Base-by-base conservation (phyloP, 164 flowering plant species). In the Sextonia rubra region DNA sequence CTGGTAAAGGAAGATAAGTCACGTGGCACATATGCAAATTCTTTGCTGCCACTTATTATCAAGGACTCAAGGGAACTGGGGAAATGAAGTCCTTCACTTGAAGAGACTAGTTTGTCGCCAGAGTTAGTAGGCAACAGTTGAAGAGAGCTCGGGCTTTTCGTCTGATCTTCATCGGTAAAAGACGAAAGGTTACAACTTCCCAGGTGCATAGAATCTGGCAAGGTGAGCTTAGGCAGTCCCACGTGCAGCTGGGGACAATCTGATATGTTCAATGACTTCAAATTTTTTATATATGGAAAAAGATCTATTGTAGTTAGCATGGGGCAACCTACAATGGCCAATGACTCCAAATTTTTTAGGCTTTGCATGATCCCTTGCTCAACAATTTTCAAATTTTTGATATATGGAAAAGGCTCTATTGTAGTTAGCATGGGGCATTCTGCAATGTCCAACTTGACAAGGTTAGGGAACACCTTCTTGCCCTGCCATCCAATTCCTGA, bases 41-140 rank as follows among this genome's bases (percentile, higher is more conserved):
- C 17, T 15, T 14, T 9, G 37, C 71, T 48, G 0, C 18, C 7
- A 0, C 1, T 24, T 15, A 76, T 72, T 60, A 29, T 60, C 64
- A 79, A 44, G 15, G 0, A 12, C 66, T 60, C 29, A 47, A 75
- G 71, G 20, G 29, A 6, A 0, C 47, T 56, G 65, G 65, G 74
- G 44, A 61, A 72, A 25, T 25, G 37, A 22, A 79, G 24, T 0
- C 69, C 72, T 3, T 30, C 3, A 20, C 77, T 47, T 63, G 71
- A 58, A 58, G 26, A 29, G 11, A 26, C 0, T 2, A 75, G 75
- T 12, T 71, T 14, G 20, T 68, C 24, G 62, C 44, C 5, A 32
- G 0, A 6, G 0, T 0, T 9, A 27, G 2, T 27, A 27, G 30
- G 2, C 2, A 32, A 32, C 9, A 0, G 0, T 32, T 32, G 44